Conservation (phyloP, 2,329 filamentous ascomycete genomes). For the Microcyclosporella mali region DNA sequence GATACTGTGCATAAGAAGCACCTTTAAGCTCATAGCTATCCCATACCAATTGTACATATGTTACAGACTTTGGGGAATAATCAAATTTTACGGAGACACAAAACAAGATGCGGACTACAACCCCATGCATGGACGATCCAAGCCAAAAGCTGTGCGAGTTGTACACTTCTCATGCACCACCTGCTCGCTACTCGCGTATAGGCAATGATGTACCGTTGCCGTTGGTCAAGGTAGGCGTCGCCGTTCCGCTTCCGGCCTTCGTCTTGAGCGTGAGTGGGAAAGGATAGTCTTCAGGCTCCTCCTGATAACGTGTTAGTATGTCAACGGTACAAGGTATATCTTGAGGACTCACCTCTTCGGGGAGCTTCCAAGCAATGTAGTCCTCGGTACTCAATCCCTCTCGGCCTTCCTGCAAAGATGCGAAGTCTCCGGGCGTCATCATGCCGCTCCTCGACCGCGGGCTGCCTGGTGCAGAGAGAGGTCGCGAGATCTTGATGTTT, state of each 20-base stretch:
- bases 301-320: slow-evolving; percentile 34
- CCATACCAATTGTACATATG: too few relatives aligned
- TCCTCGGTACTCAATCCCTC: slow-evolving; percentile 94
- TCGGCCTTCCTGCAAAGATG: slow-evolving; percentile 85
- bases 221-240: slow-evolving; percentile 20
- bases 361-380: slow-evolving; percentile 95
- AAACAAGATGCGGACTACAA: too few relatives aligned
- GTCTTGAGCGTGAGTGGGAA: slow-evolving; percentile 62
- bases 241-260: slow-evolving; percentile 29
- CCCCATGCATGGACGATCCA: too few relatives aligned
- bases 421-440: slow-evolving; percentile 99
- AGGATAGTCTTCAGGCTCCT: slow-evolving; percentile 75
- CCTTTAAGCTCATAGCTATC: too few relatives aligned
- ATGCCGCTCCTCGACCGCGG: slow-evolving; percentile 86
- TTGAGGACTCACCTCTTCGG: slow-evolving; percentile 59
- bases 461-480: slow-evolving; percentile 88
- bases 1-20: too few relatives aligned
- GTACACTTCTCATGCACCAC: too few relatives aligned
- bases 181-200: too few relatives aligned
- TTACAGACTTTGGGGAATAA: too few relatives aligned
- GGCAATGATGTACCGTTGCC: slow-evolving; percentile 19
- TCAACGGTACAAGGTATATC: neutral
- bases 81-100: too few relatives aligned
- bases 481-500: slow-evolving; percentile 80
- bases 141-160: too few relatives aligned